These are phyloP conservation scores for Moringa oleifera DNA, from an alignment of 345 rosid species.

Conservation along the genomic window DNA sequence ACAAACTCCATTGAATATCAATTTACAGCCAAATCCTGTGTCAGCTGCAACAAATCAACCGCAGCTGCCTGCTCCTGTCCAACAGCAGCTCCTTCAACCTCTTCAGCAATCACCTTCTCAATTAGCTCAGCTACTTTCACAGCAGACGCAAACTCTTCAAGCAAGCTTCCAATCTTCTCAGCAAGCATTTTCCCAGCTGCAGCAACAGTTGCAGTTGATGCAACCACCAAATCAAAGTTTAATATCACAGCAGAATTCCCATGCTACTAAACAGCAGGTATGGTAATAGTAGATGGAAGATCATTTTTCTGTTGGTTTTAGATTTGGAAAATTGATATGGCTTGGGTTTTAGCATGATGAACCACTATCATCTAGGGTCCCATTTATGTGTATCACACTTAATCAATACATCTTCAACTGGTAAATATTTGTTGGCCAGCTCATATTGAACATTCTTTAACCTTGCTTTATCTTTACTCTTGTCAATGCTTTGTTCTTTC, in stretches of 20 bases:
- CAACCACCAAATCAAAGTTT: constrained; percentile 68
- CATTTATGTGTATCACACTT: background rate
- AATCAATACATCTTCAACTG: background rate
- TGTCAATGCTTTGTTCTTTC: too few species aligned
- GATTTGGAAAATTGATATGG: too few species aligned
- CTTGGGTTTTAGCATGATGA: too few species aligned
- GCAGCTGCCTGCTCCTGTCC: constrained; percentile 41
- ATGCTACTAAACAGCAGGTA: constrained; percentile 72
- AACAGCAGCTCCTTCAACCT: constrained; percentile 57
- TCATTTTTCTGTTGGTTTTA: background rate
- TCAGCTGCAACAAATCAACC: constrained; percentile 48
- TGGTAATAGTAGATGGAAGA: constrained; percentile 2
- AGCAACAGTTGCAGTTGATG: constrained; percentile 85
- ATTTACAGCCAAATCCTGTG: constrained; percentile 33
- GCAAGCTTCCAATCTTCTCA: constrained; percentile 93
- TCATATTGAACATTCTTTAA: background rate
- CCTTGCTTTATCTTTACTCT: background rate
- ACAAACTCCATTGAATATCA: constrained; percentile 49
- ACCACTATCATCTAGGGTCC: background rate
- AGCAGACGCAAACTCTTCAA: constrained; percentile 81
- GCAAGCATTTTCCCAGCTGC: constrained; percentile 92
- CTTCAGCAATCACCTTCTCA: constrained; percentile 87
- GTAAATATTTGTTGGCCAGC: background rate
- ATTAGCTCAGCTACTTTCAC: constrained; percentile 86
- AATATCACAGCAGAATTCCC: constrained; percentile 48